Conservation (phyloP, 495 filamentous ascomycete species). For the Aspergillus heteromorphus region DNA sequence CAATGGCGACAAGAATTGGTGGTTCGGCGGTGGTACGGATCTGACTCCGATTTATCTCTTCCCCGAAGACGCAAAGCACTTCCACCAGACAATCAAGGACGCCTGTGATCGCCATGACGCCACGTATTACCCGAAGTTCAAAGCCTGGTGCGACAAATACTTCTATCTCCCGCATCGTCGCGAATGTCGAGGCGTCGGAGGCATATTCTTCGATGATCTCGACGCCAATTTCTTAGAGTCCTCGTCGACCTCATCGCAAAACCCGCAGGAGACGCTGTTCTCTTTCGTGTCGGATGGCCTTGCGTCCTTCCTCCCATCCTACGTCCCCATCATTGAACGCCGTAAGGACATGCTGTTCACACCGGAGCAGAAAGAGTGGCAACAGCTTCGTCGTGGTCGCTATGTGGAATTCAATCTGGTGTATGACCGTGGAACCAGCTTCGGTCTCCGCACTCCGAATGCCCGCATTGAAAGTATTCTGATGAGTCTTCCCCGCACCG, state of each 20-base stretch:
- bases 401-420: constrained; percentile 99
- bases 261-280: constrained; percentile 86
- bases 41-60: constrained; percentile 92
- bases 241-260: constrained; percentile 50
- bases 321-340: constrained; percentile 79
- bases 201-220: constrained; percentile 98
- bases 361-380: constrained; percentile 85
- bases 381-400: constrained; percentile 83
- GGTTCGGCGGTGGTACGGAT: constrained; percentile 96
- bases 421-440: constrained; percentile 92
- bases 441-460: constrained; percentile 88
- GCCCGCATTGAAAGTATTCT: constrained; percentile 92
- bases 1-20: constrained; percentile 78
- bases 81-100: constrained; percentile 89
- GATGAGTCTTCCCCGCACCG: constrained; percentile 93
- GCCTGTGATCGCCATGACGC: constrained; percentile 92
- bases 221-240: constrained; percentile 58
- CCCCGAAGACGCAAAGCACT: constrained; percentile 94
- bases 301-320: constrained; percentile 83
- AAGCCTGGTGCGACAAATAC: constrained; percentile 98
- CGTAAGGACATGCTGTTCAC: constrained; percentile 90
- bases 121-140: constrained; percentile 90
- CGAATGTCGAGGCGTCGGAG: constrained; percentile 85
- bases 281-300: constrained; percentile 84
- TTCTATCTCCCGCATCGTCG: constrained; percentile 88